Evolutionary conservation across 352 stramenopile genomes (phyloP).

Genomic region (Pythium pyrilobum): DNA sequence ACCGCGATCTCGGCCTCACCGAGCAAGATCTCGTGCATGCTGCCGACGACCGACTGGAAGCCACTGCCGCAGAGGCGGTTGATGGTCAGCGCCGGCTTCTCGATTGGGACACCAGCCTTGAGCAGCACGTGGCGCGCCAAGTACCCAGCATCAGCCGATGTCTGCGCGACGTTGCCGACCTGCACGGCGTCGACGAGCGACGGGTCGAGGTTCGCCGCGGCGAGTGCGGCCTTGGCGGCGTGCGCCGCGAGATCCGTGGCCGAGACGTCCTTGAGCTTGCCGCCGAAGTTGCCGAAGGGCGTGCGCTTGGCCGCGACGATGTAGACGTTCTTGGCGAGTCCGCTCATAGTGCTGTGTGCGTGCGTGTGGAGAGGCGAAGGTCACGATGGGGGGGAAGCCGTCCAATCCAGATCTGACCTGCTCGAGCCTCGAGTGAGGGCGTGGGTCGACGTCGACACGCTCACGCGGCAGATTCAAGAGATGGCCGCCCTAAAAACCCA

Average conservation of each 20-base stretch:
- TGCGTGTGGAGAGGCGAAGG: background rate
- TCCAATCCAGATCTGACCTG: constrained; percentile 5
- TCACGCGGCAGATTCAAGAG: constrained; percentile 1
- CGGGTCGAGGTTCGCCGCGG: constrained; percentile 80
- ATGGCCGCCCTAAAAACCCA: background rate
- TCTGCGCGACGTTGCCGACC: constrained; percentile 96
- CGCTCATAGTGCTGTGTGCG: constrained; percentile 20
- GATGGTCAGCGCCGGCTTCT: constrained; percentile 93
- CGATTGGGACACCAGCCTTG: constrained; percentile 83
- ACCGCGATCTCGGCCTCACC: constrained; percentile 89
- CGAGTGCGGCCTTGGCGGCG: constrained; percentile 82
- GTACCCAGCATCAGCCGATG: constrained; percentile 91
- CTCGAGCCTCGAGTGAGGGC: no score
- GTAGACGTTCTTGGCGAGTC: constrained; percentile 87
- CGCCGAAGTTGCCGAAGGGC: constrained; percentile 93
- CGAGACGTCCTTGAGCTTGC: constrained; percentile 90
- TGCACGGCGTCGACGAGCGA: constrained; percentile 89
- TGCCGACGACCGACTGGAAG: constrained; percentile 95
- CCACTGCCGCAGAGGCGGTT: constrained; percentile 97
- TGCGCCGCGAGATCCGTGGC: constrained; percentile 90
- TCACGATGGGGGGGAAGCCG: background rate
- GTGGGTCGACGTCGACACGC: constrained; percentile 1
- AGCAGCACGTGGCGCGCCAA: constrained; percentile 94
- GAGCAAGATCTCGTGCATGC: constrained; percentile 88
- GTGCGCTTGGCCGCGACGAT: constrained; percentile 95